phyloP scores from a whole-genome alignment of 305 asterid species.

The Fraxinus sp. region DNA sequence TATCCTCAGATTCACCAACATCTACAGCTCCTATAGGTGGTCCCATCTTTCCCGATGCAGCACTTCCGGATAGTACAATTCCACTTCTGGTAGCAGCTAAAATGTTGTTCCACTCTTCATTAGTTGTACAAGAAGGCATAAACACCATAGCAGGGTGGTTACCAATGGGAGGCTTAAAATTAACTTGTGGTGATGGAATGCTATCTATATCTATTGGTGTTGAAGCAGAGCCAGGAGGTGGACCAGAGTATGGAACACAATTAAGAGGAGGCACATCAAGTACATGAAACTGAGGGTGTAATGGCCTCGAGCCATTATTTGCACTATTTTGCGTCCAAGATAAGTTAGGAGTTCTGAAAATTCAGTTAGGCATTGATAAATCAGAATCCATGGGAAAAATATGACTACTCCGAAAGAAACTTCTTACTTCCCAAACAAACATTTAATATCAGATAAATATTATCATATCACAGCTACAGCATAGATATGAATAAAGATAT shows the following conservation, averaged over 20 bases:
- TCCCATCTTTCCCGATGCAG: conserved; percentile 41
- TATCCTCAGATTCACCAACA: conserved; percentile 40
- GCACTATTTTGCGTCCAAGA: conserved; percentile 12
- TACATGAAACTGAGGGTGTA: conserved; percentile 24
- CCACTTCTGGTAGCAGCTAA: conserved; percentile 35
- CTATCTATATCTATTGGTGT: conserved; percentile 2
- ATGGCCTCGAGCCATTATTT: conserved; percentile 24
- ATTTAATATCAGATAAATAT: not conserved
- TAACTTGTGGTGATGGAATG: not conserved
- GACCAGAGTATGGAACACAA: conserved; percentile 27
- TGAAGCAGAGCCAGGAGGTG: conserved; percentile 10
- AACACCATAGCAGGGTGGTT: conserved; percentile 45
- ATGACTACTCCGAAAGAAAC: not conserved
- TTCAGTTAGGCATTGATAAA: not conserved
- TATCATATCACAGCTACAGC: not conserved
- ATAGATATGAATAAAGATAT: not conserved
- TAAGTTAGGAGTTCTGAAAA: conserved; percentile 20
- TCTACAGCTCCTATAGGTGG: conserved; percentile 43
- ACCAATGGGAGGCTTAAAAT: conserved; percentile 6
- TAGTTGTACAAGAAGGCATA: conserved; percentile 32
- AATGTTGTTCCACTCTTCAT: conserved; percentile 40
- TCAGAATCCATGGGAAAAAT: conserved; percentile 8
- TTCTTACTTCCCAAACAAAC: not conserved
- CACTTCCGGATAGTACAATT: conserved; percentile 41
- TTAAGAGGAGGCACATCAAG: conserved; percentile 34